These are phyloP conservation scores for Kodamaea sp. DNA, from an alignment of 1,139 yeast species.

Conservation along the genomic window DNA sequence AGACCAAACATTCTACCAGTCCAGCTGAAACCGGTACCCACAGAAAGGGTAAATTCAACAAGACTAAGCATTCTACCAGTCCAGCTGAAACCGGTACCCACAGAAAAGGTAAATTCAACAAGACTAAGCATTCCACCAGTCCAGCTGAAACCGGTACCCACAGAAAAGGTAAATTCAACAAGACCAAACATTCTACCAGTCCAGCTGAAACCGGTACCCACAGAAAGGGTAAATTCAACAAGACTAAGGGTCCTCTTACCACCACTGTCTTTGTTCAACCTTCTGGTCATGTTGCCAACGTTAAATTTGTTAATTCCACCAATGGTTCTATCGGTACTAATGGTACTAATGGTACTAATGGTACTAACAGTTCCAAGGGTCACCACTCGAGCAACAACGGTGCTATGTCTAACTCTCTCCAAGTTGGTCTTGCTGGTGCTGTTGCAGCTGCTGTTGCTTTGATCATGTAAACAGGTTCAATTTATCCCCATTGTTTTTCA, in stretches of 20 bases:
- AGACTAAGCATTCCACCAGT: constrained; percentile 29
- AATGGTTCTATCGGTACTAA: constrained; percentile 13
- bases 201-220: constrained; percentile 40
- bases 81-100: constrained; percentile 31
- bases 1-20: constrained; percentile 29
- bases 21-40: constrained; percentile 39
- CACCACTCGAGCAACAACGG: constrained; percentile 13
- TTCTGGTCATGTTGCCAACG: constrained; percentile 10
- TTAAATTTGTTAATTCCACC: constrained; percentile 11
- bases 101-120: constrained; percentile 38
- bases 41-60: constrained; percentile 47
- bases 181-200: constrained; percentile 27
- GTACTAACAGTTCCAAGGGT: constrained; percentile 11
- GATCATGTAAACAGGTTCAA: constrained; percentile 12
- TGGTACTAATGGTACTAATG: constrained; percentile 13
- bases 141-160: constrained; percentile 40
- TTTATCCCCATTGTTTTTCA: no score
- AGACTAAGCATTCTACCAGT: constrained; percentile 31
- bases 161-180: constrained; percentile 47
- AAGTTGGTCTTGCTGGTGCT: constrained; percentile 35
- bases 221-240: constrained; percentile 41
- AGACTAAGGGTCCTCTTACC: constrained; percentile 26
- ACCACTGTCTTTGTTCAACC: constrained; percentile 21
- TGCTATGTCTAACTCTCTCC: constrained; percentile 20
- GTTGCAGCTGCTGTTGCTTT: constrained; percentile 34